Percentiles rank a stretch among this genome's conserved stretches.
These are phyloP conservation scores for Candolleomyces aberdarensis DNA, from an alignment of 768 basidiomycete species.

Conservation along the genomic window DNA sequence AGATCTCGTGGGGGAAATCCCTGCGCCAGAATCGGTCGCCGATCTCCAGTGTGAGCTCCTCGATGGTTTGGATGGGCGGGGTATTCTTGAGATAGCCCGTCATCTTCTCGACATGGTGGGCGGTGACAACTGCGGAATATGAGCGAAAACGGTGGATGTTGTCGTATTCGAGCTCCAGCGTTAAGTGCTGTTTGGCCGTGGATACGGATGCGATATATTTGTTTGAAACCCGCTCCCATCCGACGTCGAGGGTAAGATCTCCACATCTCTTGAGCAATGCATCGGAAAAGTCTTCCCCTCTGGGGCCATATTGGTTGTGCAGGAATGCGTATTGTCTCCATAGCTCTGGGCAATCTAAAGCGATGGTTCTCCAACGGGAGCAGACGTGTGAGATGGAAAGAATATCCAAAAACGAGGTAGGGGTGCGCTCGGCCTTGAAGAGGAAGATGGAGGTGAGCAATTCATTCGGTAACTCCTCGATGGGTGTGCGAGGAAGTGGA, in stretches of 20 bases:
- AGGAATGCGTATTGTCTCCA: neutral
- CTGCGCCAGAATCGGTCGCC: too few relatives aligned
- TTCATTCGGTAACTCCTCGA: neutral
- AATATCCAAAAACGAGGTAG: neutral
- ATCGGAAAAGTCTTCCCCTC: neutral
- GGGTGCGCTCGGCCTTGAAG: neutral
- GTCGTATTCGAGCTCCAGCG: too few relatives aligned
- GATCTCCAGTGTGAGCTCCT: too few relatives aligned
- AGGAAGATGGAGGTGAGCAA: neutral
- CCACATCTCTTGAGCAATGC: neutral
- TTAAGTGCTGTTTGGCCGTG: too few relatives aligned
- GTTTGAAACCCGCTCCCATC: neutral
- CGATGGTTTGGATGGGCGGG: too few relatives aligned
- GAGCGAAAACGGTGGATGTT: too few relatives aligned
- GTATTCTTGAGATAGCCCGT: too few relatives aligned
- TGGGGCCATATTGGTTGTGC: neutral
- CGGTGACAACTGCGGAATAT: too few relatives aligned
- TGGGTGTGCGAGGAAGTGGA: neutral
- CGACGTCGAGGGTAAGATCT: neutral
- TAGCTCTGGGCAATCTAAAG: neutral
- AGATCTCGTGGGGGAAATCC: too few relatives aligned
- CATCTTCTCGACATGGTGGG: too few relatives aligned
- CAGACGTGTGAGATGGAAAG: neutral
- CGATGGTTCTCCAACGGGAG: neutral
- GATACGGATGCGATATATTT: too few relatives aligned